Base-by-base conservation (phyloP, 2,329 filamentous ascomycete genomes). In the Berkeleyomyces basicola region DNA sequence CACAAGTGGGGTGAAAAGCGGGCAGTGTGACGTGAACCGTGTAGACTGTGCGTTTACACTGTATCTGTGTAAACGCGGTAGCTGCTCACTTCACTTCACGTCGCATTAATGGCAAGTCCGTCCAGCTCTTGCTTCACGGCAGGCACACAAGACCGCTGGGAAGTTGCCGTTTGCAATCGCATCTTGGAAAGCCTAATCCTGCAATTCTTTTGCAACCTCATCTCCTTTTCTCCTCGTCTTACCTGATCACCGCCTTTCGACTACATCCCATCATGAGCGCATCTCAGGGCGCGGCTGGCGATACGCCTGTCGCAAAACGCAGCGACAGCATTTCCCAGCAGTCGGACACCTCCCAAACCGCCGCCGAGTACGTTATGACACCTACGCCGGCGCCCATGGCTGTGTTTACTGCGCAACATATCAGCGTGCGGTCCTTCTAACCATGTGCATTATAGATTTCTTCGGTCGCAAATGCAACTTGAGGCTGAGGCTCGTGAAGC, bases 401-500 rank as follows among this genome's bases (percentile, higher is more conserved):
- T 3, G 31, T 7, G 9, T 6, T 33, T 53, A 14, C 9, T 14
- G 23, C n/a, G 10, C 40, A 14, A 33, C 6, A 2, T 7, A 43
- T 43, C 46, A 36, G 4, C 3, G 4, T 42, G 31, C 6, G 37
- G 10, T n/a, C 36, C 4, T 33, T 3, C 33, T 47, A 31, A 53
- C 11, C 55, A 1, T 42, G 4, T 57, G 67, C 16, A 66, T 39
- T 7, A n/a, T 51, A 92, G 88, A 37, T 97, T 95, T 71, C 90
- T 99, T 67, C 84, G 89, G 68, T 85, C 84, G 62, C 93, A 99
- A 72, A 85, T 96, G 70, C 84, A 86, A 67, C 85, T 99, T 61
- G 93, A 99, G 75, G 89, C 88, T 23, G 93, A 99, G 75, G 93
- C 93, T 57, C 90, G 91, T 68, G 92, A 99, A 78, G 88, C 88